These are phyloP conservation scores for Solanum medicagineum DNA, from an alignment of 257 asterid species.

Conservation along the genomic window DNA sequence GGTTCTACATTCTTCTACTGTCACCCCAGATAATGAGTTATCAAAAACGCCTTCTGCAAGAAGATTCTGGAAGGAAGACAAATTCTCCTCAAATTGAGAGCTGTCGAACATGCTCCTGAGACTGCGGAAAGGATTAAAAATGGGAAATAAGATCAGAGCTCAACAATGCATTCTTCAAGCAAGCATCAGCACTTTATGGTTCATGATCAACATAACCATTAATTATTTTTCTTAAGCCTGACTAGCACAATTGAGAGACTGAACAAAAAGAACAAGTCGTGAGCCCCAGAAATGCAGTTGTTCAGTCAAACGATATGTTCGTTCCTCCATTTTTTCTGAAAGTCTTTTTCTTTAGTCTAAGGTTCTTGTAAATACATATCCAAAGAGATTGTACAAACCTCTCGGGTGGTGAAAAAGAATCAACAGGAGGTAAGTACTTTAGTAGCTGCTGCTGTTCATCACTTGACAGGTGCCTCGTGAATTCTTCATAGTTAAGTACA, in stretches of 20 bases:
- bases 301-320: background rate
- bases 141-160: background rate
- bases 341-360: background rate
- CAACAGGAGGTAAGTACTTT: slow-evolving; percentile 50
- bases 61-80: slow-evolving; percentile 58
- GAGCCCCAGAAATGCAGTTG: background rate
- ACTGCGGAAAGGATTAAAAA: slow-evolving; percentile 16
- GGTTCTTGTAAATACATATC: background rate
- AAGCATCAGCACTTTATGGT: background rate
- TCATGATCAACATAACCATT: background rate
- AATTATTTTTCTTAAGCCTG: background rate
- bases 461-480: slow-evolving; percentile 29
- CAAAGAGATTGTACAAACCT: slow-evolving; percentile 28
- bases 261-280: background rate
- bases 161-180: background rate
- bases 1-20: slow-evolving; percentile 38
- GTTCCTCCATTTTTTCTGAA: background rate
- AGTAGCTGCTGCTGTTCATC: slow-evolving; percentile 58
- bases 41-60: slow-evolving; percentile 63
- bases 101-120: slow-evolving; percentile 58
- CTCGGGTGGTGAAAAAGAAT: slow-evolving; percentile 30
- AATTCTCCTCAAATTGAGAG: slow-evolving; percentile 45
- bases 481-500: slow-evolving; percentile 39
- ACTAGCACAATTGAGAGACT: background rate
- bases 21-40: slow-evolving; percentile 35